Base-by-base conservation (phyloP, 352 stramenopile genomes). In the Blastocystis sp. region DNA sequence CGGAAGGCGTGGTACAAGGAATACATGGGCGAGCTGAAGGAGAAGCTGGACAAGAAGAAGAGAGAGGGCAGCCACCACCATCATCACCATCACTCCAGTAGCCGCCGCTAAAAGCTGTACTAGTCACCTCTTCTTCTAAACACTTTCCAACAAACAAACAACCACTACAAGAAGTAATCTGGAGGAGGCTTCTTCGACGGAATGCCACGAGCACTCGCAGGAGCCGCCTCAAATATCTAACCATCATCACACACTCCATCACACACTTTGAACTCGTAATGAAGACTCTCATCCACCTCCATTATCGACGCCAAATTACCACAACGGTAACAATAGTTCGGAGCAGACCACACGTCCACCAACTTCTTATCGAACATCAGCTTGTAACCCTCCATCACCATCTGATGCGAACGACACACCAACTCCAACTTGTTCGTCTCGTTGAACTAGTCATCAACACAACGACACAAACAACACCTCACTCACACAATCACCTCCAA, bases 261-360 rank as follows among this genome's bases (percentile, higher is more conserved):
- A 96, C 7, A 96, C 96, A 89, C 97, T 93, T 62, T 96, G 96
- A 91, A 93, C 97, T 17, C 99, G 89, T 54, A 65, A 48, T 57
- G 76, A 62, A 97, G 89, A 89, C 98, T 96, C 91, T 99, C 97
- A 92, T 99, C 97, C 59, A 99, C 90, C 90, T 99, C 96, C 87
- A 99, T 91, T 90, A 99, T 99, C 42, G 96, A 95, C 7, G 96
- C 97, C 6, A 98, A 95, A 90, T 99, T 99, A 43, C 96, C 96
- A 89, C 96, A 99, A 89, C 96, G 92, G 92, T 98, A 98, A 90
- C 97, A 99, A 91, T 99, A 99, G 91, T 99, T 99, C 38, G 96
- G 96, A 42, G 96, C 96, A 66, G 94, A 98, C 95, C 95, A 99
- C 57, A 99, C 95, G 19, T 96, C 99, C 43, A 98, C 96, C 74